Conservation (phyloP, 2,329 filamentous ascomycete genomes). For the Graphilbum ipis-grandicollis region DNA sequence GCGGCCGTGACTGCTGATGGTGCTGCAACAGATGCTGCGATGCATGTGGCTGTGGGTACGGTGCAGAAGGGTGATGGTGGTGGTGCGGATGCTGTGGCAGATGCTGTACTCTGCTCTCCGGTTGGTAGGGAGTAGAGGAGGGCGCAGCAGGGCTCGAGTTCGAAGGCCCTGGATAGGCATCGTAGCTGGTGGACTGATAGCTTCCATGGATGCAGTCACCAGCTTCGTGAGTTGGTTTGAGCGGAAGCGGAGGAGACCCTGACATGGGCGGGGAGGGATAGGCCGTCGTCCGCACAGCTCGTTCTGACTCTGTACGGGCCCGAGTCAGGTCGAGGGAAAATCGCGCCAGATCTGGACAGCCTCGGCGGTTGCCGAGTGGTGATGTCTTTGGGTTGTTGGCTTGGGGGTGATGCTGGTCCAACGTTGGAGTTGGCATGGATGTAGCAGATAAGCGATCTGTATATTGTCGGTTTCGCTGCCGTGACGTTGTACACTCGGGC, state of each 20-base stretch:
- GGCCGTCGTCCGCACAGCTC: conserved; percentile 36
- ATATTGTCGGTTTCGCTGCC: too few species aligned
- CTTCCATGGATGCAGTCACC: conserved; percentile 34
- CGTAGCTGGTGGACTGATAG: conserved; percentile 27
- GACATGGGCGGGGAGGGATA: conserved; percentile 63
- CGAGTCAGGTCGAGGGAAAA: conserved; percentile 38
- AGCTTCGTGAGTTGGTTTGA: conserved; percentile 39
- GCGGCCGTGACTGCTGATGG: not conserved
- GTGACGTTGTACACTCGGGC: too few species aligned
- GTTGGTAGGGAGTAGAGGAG: conserved; percentile 14
- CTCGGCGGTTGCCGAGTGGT: conserved; percentile 41
- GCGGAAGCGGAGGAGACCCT: conserved; percentile 45
- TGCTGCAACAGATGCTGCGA: not conserved
- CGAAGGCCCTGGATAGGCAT: conserved; percentile 29
- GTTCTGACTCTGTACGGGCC: conserved; percentile 35
- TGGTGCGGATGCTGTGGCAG: not conserved
- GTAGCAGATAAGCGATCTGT: conserved; percentile 4
- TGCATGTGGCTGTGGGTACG: not conserved
- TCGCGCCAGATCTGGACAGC: conserved; percentile 34
- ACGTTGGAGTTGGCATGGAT: conserved; percentile 37
- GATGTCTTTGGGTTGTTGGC: conserved; percentile 22
- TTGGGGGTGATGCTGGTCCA: conserved; percentile 12
- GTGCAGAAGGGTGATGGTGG: not conserved
- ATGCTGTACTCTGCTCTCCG: conserved; percentile 16
- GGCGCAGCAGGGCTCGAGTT: conserved; percentile 8